A percentile compares a stretch with the other conserved stretches of the same genome.
Evolutionary conservation across 2,329 filamentous ascomycete genomes (phyloP).

Genomic region (Hypoxylon sp.): DNA sequence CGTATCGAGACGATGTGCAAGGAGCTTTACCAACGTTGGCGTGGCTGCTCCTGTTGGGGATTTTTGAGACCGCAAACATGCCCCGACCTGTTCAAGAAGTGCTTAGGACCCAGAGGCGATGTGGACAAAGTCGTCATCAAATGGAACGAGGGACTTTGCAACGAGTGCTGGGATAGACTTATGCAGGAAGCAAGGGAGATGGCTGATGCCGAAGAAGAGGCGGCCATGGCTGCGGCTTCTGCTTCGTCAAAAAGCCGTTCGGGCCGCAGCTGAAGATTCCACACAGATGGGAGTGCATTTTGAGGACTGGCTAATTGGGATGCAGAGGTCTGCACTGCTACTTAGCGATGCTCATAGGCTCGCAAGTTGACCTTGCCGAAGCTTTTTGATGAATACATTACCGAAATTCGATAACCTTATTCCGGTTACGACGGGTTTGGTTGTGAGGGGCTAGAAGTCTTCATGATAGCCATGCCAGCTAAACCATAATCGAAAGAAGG

Average conservation of each 20-base stretch:
- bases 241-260: constrained; percentile 36
- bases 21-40: constrained; percentile 52
- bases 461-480: neutral
- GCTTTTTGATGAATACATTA: constrained; percentile 4
- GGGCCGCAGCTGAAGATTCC: constrained; percentile 23
- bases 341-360: constrained; percentile 1
- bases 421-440: neutral
- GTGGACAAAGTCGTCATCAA: constrained; percentile 49
- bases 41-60: constrained; percentile 50
- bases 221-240: constrained; percentile 38
- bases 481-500: neutral
- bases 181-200: constrained; percentile 50
- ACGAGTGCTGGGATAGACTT: constrained; percentile 51
- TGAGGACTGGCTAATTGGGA: constrained; percentile 9
- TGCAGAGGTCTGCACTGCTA: constrained; percentile 10
- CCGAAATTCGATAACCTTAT: neutral
- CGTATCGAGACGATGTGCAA: constrained; percentile 47
- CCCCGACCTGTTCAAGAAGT: constrained; percentile 49
- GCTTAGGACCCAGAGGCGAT: constrained; percentile 51
- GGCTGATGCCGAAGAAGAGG: constrained; percentile 44
- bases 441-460: neutral
- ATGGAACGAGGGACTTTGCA: constrained; percentile 52
- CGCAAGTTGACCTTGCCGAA: constrained; percentile 1
- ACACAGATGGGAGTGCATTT: constrained; percentile 6
- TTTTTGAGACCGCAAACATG: constrained; percentile 50